Evolutionary conservation across 306 rosid genomes (phyloP).

Genomic region (Potentilla sterilis): DNA sequence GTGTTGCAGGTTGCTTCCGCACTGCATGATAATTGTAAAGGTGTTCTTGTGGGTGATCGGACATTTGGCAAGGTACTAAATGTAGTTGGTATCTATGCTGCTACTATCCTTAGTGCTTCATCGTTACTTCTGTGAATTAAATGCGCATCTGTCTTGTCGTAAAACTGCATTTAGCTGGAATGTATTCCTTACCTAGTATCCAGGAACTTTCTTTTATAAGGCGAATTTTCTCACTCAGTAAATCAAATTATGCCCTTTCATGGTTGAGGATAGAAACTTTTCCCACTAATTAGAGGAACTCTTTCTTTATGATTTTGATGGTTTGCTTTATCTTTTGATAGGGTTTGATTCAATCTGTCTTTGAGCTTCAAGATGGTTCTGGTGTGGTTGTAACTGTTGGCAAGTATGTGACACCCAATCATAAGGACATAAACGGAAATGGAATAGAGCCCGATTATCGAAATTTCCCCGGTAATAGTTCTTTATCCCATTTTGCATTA

Average conservation of each 20-base stretch:
- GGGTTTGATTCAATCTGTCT: slow-evolving; percentile 96
- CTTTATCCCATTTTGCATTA: neutral
- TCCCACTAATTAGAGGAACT: neutral
- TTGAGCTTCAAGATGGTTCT: slow-evolving; percentile 89
- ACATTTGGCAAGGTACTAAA: slow-evolving; percentile 83
- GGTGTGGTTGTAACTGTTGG: slow-evolving; percentile 95
- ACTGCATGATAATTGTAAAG: slow-evolving; percentile 93
- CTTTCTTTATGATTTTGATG: slow-evolving; percentile 21
- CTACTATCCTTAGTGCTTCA: slow-evolving; percentile 16
- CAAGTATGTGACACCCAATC: slow-evolving; percentile 90
- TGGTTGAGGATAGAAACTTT: neutral
- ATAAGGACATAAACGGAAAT: slow-evolving; percentile 83
- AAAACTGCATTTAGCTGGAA: slow-evolving; percentile 4
- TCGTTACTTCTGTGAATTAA: neutral
- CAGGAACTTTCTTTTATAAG: slow-evolving; percentile 2
- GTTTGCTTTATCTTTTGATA: slow-evolving; percentile 25
- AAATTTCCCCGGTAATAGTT: slow-evolving; percentile 73
- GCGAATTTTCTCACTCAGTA: neutral
- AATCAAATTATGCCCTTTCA: neutral
- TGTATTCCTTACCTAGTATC: neutral
- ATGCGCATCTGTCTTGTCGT: neutral
- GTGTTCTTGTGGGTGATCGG: slow-evolving; percentile 90
- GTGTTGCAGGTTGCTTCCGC: slow-evolving; percentile 95
- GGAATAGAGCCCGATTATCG: slow-evolving; percentile 90
- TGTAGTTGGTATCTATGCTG: slow-evolving; percentile 5